Evolutionary conservation across 768 basidiomycete species (phyloP), one percentile per base, ranked within the genome.

Genomic region (Macrocybe gigantea): DNA sequence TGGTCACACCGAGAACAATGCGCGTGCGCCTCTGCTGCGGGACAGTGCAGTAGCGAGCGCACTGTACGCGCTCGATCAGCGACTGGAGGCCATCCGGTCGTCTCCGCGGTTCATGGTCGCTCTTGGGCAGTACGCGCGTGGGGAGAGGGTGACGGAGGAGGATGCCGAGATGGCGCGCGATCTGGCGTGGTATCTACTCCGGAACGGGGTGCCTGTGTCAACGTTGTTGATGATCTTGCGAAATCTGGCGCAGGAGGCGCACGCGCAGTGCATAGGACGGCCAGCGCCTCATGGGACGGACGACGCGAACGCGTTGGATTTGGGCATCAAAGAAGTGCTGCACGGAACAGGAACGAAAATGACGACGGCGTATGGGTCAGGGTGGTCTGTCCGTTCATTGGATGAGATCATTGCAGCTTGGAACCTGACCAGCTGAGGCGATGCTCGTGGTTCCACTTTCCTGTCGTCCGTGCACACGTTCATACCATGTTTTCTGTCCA

Each of bases 261-360:
- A 82, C 55, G 53, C 64, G 33, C 79, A 83, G 38, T 84, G 82
- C 55, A 53, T 75, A 10, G 69, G 66, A 7, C 60, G 61, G 3
- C 64, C 77, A 6, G 68, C 72, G 1, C 81, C 84, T 0, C 74
- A 75, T 6, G 84, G 83, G 0, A 80, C 76, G 0, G 53, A 51
- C 7, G 64, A 77, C 52, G 54, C 57, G 12, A 53, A 46, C 12
- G 53, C 57, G 6, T 57, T 79, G 38, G 74, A 74, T 51, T 43
- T 66, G 48, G 77, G 74, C 7, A 92, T 98, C 52, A 84, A 81
- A 56, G 88, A 94, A 59, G 91, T 96, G 7, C 60, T 96, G 51
- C 87, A 92, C 58, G 79, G 82, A 0, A 88, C 93, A 0, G 94
- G 94, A 1, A 79, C 81, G 0, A 93, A 89, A 58, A 78, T 88